phyloP scores from a whole-genome alignment of 176 grass and related monocot species.

The Musa schizocarpa region DNA sequence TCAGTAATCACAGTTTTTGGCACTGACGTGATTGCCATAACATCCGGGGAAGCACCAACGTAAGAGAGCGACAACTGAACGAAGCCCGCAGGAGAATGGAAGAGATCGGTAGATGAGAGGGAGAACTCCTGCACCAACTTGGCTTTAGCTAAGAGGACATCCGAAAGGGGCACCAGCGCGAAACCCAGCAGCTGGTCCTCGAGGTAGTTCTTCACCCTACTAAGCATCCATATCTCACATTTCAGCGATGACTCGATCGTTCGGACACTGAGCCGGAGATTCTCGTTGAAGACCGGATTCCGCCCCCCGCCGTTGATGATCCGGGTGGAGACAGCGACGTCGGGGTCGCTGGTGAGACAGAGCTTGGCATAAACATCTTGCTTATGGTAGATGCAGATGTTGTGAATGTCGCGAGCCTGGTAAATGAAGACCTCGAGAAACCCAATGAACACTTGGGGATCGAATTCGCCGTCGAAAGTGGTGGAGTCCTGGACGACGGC shows the following conservation, averaged over 20 bases:
- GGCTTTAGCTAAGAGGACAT: constrained; percentile 32
- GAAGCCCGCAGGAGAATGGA: constrained; percentile 75
- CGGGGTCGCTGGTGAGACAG: constrained; percentile 39
- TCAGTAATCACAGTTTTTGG: constrained; percentile 4
- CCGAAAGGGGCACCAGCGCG: constrained; percentile 48
- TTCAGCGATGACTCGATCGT: constrained; percentile 38
- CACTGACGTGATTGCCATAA: constrained; percentile 40
- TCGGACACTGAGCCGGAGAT: constrained; percentile 36
- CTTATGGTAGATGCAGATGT: constrained; percentile 91
- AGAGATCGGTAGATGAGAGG: constrained; percentile 55
- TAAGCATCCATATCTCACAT: constrained; percentile 87
- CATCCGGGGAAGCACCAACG: constrained; percentile 50
- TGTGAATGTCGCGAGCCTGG: constrained; percentile 74
- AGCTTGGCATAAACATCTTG: constrained; percentile 89
- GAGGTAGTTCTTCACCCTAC: constrained; percentile 76
- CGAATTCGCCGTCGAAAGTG: constrained; percentile 17
- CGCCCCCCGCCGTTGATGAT: constrained; percentile 59
- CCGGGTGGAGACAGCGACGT: constrained; percentile 50
- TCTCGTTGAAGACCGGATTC: constrained; percentile 72
- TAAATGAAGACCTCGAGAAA: constrained; percentile 60
- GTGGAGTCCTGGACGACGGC: constrained; percentile 21
- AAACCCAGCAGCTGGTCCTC: constrained; percentile 83
- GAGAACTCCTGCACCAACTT: constrained; percentile 47
- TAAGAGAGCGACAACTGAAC: constrained; percentile 65
- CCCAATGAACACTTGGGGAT: constrained; percentile 36